Base-by-base conservation (phyloP, 257 asterid genomes). In the Petunia secreta region DNA sequence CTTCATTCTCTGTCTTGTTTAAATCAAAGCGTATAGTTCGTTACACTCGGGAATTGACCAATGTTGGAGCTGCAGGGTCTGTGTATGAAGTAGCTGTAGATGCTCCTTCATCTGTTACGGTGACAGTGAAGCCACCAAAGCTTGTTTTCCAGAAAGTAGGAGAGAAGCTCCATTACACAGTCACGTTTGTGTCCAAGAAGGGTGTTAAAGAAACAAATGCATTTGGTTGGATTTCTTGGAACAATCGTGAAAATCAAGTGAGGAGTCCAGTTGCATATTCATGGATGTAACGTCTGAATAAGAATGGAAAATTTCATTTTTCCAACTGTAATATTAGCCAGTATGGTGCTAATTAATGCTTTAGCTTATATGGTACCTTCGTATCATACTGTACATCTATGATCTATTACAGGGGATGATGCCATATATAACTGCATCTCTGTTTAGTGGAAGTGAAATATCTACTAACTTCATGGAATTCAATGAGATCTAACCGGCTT, bases 151-250 rank as follows among this genome's bases (percentile, higher is more conserved):
- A 53, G 75, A 85, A 83, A 0, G 91, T 73, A 0, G 97, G 96
- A 0, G 92, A 87, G 14, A 89, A 77, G 80, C 84, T 75, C 40
- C 39, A 83, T 2, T 94, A 91, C 68, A 92, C 97, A 0, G 93
- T 89, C 13, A 91, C 95, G 0, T 94, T 94, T 58, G 91, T 91
- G 77, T 90, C 95, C 0, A 75, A 77, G 77, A 88, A 83, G 63
- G 89, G 84, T 0, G 86, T 67, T 0, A 74, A 75, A 14, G 58
- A 63, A 4, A 46, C 74, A 57, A 85, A 86, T 58, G 94, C 87
- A 5, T 94, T 88, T 59, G 98, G 98, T 2, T 89, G 95, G n/a
- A 83, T 94, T 68, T 82, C 95, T 3, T 94, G 98, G 97, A 89
- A 80, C 54, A 91, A 88, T 77, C 79, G 63, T 4, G 82, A 84